Evolutionary conservation across 768 basidiomycete genomes (phyloP).

Genomic region (Cyclocybe aegerita): DNA sequence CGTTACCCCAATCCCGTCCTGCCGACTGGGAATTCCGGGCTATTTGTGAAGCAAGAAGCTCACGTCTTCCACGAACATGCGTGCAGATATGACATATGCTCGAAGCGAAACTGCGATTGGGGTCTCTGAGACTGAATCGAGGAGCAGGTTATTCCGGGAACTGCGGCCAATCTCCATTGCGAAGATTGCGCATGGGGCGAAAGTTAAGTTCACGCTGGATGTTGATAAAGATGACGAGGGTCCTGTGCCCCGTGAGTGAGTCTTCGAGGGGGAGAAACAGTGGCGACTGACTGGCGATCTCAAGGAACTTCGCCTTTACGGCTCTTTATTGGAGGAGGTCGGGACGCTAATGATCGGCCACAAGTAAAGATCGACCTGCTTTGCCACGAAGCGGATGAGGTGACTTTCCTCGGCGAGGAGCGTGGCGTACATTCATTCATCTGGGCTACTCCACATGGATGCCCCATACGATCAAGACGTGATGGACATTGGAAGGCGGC

Average conservation of each 20-base stretch:
- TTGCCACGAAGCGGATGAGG: constrained; percentile 11
- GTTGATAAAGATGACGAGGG: neutral
- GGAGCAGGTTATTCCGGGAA: neutral
- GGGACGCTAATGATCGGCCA: neutral
- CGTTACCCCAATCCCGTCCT: neutral
- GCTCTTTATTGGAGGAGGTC: constrained; percentile 5
- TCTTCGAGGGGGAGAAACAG: no score
- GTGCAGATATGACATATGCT: constrained; percentile 3
- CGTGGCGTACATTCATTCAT: constrained; percentile 19
- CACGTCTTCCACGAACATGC: neutral
- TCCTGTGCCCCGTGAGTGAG: neutral
- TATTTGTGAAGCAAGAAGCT: neutral
- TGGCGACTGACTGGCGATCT: neutral
- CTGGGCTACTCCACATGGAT: constrained; percentile 28
- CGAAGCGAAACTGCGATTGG: neutral
- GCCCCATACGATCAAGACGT: constrained; percentile 15
- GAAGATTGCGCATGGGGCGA: neutral
- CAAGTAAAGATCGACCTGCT: constrained; percentile 10
- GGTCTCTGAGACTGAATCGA: neutral
- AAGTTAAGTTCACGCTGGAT: neutral
- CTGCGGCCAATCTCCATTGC: neutral
- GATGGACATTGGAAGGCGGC: neutral
- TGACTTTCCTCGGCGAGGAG: constrained; percentile 14
- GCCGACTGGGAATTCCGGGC: neutral
- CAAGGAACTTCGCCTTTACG: constrained; percentile 1